Evolutionary conservation across 306 rosid species (phyloP).

Genomic region (Cicer chorassanicum): DNA sequence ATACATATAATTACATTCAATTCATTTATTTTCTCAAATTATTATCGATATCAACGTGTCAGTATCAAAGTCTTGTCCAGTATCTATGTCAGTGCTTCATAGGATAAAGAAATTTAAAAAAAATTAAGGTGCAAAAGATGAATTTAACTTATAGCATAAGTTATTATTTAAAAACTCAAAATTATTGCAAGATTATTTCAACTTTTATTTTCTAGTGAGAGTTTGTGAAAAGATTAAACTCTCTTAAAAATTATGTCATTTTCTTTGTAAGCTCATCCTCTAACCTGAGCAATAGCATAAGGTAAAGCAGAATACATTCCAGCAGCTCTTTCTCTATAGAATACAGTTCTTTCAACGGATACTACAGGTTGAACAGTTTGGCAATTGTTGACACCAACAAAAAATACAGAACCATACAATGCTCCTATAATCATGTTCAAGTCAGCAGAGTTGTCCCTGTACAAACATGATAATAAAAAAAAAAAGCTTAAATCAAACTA

Average conservation of each 20-base stretch:
- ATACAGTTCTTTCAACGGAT: constrained; percentile 80
- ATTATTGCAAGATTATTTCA: background rate
- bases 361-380: constrained; percentile 86
- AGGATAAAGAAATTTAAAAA: no score
- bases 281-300: constrained; percentile 86
- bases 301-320: constrained; percentile 94
- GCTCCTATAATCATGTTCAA: constrained; percentile 74
- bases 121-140: no score
- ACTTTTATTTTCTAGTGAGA: background rate
- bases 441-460: constrained; percentile 61
- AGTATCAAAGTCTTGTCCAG: no score
- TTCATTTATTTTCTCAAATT: no score
- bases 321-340: constrained; percentile 89
- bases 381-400: constrained; percentile 83
- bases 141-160: no score
- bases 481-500: background rate
- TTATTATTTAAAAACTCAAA: no score
- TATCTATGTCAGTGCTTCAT: no score
- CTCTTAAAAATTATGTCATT: background rate
- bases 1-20: no score
- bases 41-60: no score
- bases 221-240: background rate
- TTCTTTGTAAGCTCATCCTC: background rate
- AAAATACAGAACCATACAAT: constrained; percentile 73
- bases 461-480: background rate